A percentile compares a stretch with the other conserved stretches of the same genome.
These are phyloP conservation scores for Golubevia sp. DNA, from an alignment of 1,284 basidiomycete species.

Conservation along the genomic window DNA sequence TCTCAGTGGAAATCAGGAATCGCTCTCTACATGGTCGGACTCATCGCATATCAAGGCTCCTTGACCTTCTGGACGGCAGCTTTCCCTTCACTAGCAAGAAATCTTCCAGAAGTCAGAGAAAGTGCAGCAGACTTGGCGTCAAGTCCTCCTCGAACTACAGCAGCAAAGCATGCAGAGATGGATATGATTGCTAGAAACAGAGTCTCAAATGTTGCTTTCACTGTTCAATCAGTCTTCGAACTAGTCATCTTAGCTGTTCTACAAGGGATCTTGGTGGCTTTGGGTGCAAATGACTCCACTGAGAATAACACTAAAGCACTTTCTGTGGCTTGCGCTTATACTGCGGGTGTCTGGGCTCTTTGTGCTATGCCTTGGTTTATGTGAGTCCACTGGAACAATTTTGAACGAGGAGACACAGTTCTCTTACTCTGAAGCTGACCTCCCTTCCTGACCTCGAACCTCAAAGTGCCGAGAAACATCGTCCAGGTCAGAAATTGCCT, in stretches of 20 bases:
- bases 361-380: slow-evolving; percentile 78
- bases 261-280: slow-evolving; percentile 75
- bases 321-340: slow-evolving; percentile 10
- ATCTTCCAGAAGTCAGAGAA: slow-evolving; percentile 73
- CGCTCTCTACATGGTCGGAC: slow-evolving; percentile 78
- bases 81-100: slow-evolving; percentile 80
- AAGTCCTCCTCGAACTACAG: slow-evolving; percentile 38
- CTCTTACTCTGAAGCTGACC: too few species aligned
- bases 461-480: slow-evolving; percentile 23
- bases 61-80: slow-evolving; percentile 80
- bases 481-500: slow-evolving; percentile 65
- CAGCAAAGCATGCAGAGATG: slow-evolving; percentile 73
- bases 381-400: slow-evolving; percentile 8
- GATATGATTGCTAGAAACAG: slow-evolving; percentile 81
- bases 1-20: slow-evolving; percentile 76
- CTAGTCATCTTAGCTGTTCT: slow-evolving; percentile 75
- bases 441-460: too few species aligned
- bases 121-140: slow-evolving; percentile 70
- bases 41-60: slow-evolving; percentile 78
- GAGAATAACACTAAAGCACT: slow-evolving; percentile 66
- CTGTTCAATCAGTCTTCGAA: slow-evolving; percentile 77
- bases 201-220: slow-evolving; percentile 80
- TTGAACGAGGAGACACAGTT: too few species aligned
- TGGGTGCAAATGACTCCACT: slow-evolving; percentile 62
- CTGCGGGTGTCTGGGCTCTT: slow-evolving; percentile 68